Evolutionary conservation across 305 asterid species (phyloP), one percentile per base, ranked within the genome.

Genomic region (Plantago rigida): DNA sequence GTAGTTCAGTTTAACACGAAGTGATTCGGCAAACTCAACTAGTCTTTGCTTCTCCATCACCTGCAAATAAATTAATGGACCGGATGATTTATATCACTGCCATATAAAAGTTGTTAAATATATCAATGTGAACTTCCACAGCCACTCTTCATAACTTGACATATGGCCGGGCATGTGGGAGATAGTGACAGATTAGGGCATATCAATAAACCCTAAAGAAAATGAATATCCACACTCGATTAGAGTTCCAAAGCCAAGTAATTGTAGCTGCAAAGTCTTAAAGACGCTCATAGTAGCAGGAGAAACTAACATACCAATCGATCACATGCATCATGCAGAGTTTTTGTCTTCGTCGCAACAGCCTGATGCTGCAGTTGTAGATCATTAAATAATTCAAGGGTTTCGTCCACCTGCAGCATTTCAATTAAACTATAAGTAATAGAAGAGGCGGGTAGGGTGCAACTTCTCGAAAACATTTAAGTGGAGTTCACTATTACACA

Each of bases 251-350:
- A 62, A 61, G 46, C 52, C 14, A 62, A 57, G 55, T 19, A 70
- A 41, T 15, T 14, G 14, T n/a, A 17, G 45, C 55, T 17, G 52
- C 69, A 54, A 17, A 63, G 55, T 59, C 9, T 64, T 28, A 17
- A 13, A 41, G 13, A 34, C 56, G 28, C 49, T 9, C 42, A 63
- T 4, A 50, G 13, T 44, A 3, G 13, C 45, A 29, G 12, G 48
- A 68, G 54, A 51, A 62, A 53, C 55, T 41, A 24, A 49, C 71
- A 47, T 77, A 86, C 99, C 99, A 92, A 80, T 77, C 97, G 84
- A 63, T 92, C 95, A 14, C 97, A 92, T 59, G 99, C 97, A 82
- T 86, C 99, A 81, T 92, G 99, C 75, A 92, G 84, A 62, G 95
- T 92, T 81, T 83, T 88, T 52, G 99, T 92, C 77, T 88, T 92